Base-by-base conservation (phyloP, 495 filamentous ascomycete species). In the Aspergillus carlsbadensis region DNA sequence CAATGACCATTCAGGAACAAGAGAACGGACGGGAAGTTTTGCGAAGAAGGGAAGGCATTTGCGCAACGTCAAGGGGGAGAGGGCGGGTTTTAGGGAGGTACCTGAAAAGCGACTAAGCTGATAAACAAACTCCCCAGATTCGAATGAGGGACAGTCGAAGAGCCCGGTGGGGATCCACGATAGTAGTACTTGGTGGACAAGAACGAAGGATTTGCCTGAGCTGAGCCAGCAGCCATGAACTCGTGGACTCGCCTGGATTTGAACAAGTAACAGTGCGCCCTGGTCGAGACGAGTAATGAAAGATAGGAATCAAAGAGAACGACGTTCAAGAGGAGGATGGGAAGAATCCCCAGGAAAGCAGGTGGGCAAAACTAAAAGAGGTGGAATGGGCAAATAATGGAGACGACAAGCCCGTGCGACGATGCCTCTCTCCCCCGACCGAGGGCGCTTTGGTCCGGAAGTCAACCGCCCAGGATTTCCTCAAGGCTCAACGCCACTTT, bases 1-100 rank as follows among this genome's bases (percentile, higher is more conserved):
- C 54, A 63, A 62, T 48, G 50, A 58, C 58, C 58, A 62, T 64
- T 64, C 54, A 58, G 49, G 45, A 58, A 59, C 46, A 29, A 57
- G 54, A 33, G 43, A 57, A 0, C 35, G 37, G 52, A 39, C 47
- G 47, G 47, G 47, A 57, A 34, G 33, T 36, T n/a, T 24, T 56
- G 29, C 3, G 33, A 56, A 13, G 36, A 54, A 57, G 60, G 57
- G n/a, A n/a, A n/a, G 55, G 52, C 40, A 54, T 57, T 44, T 34
- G 39, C 45, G 44, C 50, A 57, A 53, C 53, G 31, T 63, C 60
- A 58, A 56, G 64, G 64, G 61, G 47, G 39, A 20, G 42, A 53
- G 24, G 37, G 45, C 42, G 58, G 54, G 10, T 18, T 48, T 57
- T 36, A 54, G 50, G 42, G 31, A 58, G 15, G 51, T 53, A 61